Conservation (phyloP, 2,329 filamentous ascomycete genomes). For the Pseudogymnoascus sp. region DNA sequence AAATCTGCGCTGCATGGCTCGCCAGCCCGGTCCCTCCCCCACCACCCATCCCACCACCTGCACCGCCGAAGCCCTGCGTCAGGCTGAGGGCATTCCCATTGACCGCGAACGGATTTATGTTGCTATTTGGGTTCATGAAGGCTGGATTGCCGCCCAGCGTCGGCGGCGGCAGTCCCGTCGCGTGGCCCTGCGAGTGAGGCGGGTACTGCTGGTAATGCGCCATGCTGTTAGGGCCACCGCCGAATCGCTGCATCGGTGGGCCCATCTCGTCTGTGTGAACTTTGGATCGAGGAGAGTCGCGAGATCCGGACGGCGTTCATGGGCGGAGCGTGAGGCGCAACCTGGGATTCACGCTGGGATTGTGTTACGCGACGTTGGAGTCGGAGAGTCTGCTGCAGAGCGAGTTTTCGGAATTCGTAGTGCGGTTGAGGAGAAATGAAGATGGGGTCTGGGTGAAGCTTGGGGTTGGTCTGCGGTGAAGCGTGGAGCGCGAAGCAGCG, state of each 20-base stretch:
- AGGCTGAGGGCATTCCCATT: conserved; percentile 44
- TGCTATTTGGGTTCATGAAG: conserved; percentile 61
- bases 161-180: conserved; percentile 42
- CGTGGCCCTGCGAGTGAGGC: conserved; percentile 38
- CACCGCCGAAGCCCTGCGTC: conserved; percentile 48
- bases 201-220: conserved; percentile 38
- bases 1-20: conserved; percentile 79
- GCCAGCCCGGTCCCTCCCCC: conserved; percentile 61
- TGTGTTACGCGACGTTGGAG: not conserved
- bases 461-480: not conserved
- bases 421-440: not conserved
- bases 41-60: conserved; percentile 45
- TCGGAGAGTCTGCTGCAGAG: not conserved
- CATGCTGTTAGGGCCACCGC: conserved; percentile 28
- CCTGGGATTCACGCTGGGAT: not conserved
- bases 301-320: conserved; percentile 27
- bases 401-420: not conserved
- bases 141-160: conserved; percentile 57
- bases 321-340: conserved; percentile 24
- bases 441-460: not conserved
- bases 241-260: conserved; percentile 30
- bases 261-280: conserved; percentile 27
- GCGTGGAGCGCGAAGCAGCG: conserved; percentile 4
- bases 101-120: conserved; percentile 58
- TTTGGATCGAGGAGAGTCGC: conserved; percentile 27